Percentiles rank a stretch among this genome's conserved stretches.
Conservation (phyloP, 257 asterid genomes). For the Plectranthus barbatus region DNA sequence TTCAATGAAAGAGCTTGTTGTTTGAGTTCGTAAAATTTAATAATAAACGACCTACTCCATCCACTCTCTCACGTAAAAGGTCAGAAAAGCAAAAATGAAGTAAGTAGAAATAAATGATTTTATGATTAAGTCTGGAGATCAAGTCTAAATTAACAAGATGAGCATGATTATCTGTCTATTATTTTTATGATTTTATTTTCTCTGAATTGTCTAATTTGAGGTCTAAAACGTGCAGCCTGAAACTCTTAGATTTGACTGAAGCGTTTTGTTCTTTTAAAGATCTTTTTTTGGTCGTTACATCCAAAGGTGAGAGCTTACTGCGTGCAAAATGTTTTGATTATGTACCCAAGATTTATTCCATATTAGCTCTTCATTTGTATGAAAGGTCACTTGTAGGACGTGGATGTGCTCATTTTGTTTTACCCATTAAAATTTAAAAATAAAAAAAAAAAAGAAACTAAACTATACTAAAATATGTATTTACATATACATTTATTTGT, state of each 20-base stretch:
- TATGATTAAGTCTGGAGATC: too few relatives aligned
- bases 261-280: neutral
- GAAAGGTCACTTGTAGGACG: conserved; percentile 12
- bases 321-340: neutral
- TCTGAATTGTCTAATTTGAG: conserved; percentile 9
- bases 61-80: too few relatives aligned
- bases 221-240: neutral
- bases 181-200: neutral
- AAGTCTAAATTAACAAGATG: conserved; percentile 9
- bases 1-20: too few relatives aligned
- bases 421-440: neutral
- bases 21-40: too few relatives aligned
- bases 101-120: too few relatives aligned
- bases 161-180: neutral
- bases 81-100: too few relatives aligned
- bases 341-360: neutral
- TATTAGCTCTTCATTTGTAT: conserved; percentile 10
- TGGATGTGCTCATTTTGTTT: neutral
- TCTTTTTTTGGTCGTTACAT: neutral
- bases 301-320: neutral
- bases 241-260: neutral
- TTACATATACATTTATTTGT: neutral
- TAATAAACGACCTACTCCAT: too few relatives aligned
- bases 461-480: neutral
- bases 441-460: neutral